Evolutionary conservation across 2,329 filamentous ascomycete species (phyloP), one percentile per base, ranked within the genome.

Genomic region (Pleurostoma richardsiae): DNA sequence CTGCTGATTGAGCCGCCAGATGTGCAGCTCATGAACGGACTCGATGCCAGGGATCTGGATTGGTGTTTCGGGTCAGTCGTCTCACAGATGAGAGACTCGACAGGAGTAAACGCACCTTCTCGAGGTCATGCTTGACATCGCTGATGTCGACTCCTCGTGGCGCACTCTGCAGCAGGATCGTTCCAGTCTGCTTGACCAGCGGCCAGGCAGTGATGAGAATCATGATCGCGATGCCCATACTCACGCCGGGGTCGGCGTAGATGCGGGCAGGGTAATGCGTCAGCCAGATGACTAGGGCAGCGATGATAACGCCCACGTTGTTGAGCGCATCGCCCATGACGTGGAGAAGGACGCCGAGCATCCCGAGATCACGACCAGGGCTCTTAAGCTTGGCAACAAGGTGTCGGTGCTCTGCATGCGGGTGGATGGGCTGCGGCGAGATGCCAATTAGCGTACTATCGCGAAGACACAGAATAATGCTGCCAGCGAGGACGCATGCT

Each of bases 261-360:
- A 77, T 88, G 31, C 83, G 73, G 4, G 63, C 70, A 1, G 77
- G 69, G 30, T 76, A 80, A 30, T 73, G 59, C 0, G 76, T 70
- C 47, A 82, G 70, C 86, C 85, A 89, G 60, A 90, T 85, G 30
- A 88, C 71, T 3, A 84, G 57, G 0, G 83, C 85, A 1, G 85
- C 78, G 33, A 84, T 69, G 42, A 90, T 88, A 49, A 91, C 86
- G 7, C 85, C 86, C 8, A 90, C 62, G 55, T 91, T 91, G 66
- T 90, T 90, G 52, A 86, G 72, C 4, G 85, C 84, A 56, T 91
- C 87, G 30, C 85, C 83, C 3, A 87, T 57, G 29, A 90, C 77
- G 56, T 91, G 87, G 10, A 88, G 65, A 8, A 90, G 58, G 1
- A 88, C 85, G 2, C 83, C 86, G 51, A 86, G 67, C 71, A 88